Conservation (phyloP, 179 eudicot species). For the Pouteria campechiana region DNA sequence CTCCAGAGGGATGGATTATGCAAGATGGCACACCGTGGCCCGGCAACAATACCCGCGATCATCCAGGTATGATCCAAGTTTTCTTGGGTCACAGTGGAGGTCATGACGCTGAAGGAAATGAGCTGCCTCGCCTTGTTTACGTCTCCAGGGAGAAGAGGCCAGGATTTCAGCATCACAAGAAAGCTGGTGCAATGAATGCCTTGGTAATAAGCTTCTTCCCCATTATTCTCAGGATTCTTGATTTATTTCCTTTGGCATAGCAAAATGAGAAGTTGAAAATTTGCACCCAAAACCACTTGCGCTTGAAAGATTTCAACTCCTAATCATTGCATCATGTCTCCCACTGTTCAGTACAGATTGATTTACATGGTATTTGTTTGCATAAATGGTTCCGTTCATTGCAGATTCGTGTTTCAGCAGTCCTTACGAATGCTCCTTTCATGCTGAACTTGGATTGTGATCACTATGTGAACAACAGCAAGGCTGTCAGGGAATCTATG, state of each 20-base stretch:
- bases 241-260: no score
- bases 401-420: conserved; percentile 87
- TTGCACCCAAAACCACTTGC: no score
- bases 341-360: no score
- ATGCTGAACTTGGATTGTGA: conserved; percentile 97
- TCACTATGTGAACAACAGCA: conserved; percentile 85
- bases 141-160: conserved; percentile 97
- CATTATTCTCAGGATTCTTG: no score
- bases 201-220: conserved; percentile 66
- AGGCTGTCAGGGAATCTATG: conserved; percentile 87
- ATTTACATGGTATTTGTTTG: not conserved
- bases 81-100: conserved; percentile 92
- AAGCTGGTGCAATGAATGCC: conserved; percentile 97
- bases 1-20: conserved; percentile 96
- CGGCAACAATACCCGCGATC: conserved; percentile 86
- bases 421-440: conserved; percentile 91
- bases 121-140: conserved; percentile 89
- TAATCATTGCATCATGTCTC: no score
- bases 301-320: no score
- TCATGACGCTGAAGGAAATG: conserved; percentile 73
- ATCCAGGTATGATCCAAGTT: conserved; percentile 95
- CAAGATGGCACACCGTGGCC: conserved; percentile 98
- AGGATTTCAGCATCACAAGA: conserved; percentile 91
- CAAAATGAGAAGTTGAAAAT: no score
- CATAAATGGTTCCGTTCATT: conserved; percentile 5